Base-by-base conservation (phyloP, 345 rosid genomes). In the Arabidopsis arenosa region DNA sequence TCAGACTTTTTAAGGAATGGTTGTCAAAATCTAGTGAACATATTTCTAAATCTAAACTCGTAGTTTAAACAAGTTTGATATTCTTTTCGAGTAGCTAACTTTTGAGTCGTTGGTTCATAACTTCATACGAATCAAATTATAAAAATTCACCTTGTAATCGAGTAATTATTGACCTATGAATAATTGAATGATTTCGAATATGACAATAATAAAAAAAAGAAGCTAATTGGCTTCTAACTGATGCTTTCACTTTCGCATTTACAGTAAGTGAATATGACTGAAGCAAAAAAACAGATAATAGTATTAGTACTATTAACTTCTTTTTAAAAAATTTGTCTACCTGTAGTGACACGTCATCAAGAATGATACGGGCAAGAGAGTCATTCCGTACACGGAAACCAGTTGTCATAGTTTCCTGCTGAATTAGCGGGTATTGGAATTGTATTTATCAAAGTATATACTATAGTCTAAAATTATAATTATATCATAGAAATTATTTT, bases 401-500 rank as follows among this genome's bases (percentile, higher is more conserved):
- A 69, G 71, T 70, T 77, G 76, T 63, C 76, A 35, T 59, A 49
- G 76, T 72, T 78, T 66, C 74, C 28, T 65, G 81, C 82, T 68
- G 70, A 68, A 73, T 79, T 73, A 39, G 71, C 81, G 74, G 74
- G 35, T 37, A 35, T 56, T 35, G 30, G 4, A 55, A 21, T 45
- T 45, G 58, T 41, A 17, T 62, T 35, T 49, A 15, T 58, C 30
- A 30, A 7, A 36, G 10, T 26, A 58, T 17, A 36, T 45, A 61
- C 17, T 40, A 32, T 18, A 23, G n/a, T 28, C 60, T 23, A 45
- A 15, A 49, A 7, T 0, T 43, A 14, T 40, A 52, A 61, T 21
- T 13, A 7, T 1, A 9, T 23, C 1, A 23, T 23, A 23, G 2
- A 23, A 23, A 39, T 15, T 54, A 66, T 30, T 59, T 72, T 61